Base-by-base conservation (phyloP, 1,139 yeast genomes). In the Scheffersomyces cryptocercus region DNA sequence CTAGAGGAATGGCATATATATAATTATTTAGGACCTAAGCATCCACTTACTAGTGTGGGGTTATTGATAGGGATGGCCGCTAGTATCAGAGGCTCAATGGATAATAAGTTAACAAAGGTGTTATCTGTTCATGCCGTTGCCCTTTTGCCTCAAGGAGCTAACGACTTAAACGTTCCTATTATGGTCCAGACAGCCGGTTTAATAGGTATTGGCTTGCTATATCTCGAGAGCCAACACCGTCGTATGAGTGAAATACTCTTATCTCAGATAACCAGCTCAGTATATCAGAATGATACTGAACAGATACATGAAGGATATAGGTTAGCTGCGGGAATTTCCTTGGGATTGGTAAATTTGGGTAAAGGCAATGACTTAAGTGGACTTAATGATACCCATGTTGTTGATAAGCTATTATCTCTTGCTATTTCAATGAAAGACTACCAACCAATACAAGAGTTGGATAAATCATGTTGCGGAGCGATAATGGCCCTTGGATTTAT, bases 1-100 rank as follows among this genome's bases (percentile, higher is more conserved):
- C 68, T 95, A 29, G 98, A 95, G 57, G 97, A 93, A 60, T 95
- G 99, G 98, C 97, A 91, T 59, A 87, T 95, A 28, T 95, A 90
- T 63, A 91, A 93, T 57, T 91, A 90, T 52, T 68, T 95, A 41
- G 96, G 97, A 0, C 96, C 97, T 0, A 91, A 95, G 55, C 93
- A 88, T 58, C 81, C 86, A 2, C 78, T 81, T 40, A 88, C 96
- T 0, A 88, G 96, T 62, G 84, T 90, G 33, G 98, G 97, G 0
- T 68, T 93, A 36, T 69, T 95, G 29, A 68, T 95, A 28, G 99
- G 99, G 2, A 85, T 93, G 89, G 84, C 97, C 11, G 97, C 97
- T 0, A 88, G 97, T 63, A 72, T 84, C 50, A 73, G 77, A 51
- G 93, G 98, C 0, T 72, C 95, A 0, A 87, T 87, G 90, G 93